Base-by-base conservation (phyloP, 192 early-diverging fungal species). In the Rhizoclosmatium sp. region DNA sequence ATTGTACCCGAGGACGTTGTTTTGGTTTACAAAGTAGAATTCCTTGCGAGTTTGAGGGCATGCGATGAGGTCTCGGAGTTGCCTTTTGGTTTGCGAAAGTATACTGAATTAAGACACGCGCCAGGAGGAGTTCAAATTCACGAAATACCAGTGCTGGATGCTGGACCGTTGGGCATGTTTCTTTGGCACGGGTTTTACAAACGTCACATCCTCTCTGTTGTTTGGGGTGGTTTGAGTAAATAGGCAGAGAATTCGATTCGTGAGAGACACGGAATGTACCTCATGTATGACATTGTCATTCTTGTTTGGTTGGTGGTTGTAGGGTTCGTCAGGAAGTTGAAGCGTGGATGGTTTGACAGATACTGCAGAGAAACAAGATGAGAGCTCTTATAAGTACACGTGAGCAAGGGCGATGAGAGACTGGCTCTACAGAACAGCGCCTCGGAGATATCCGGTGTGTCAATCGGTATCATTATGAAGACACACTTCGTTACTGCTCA, bases 71-170 rank as follows among this genome's bases (percentile, higher is more conserved):
- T 99, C 96, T 44, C 96, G 89, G 58, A 99, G 86, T 83, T 99
- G 97, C 94, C 95, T 95, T 85, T 54, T 71, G 58, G 21, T 31
- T 7, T 19, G 23, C 19, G 21, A 7, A 40, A 40, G 9, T 62
- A 19, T 62, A 7, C 7, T 31, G 7, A 21, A 23, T 40, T 19
- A 62, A 62, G 21, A 21, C 16, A 7, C 9, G 16, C 9, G 21
- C 9, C 21, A 62, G 60, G 7, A 7, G 7, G 60, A 62, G 14
- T 62, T 7, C 7, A 62, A 54, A 12, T 54, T 12, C 42, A 42
- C 7, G 42, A 12, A 82, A 71, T 86, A 91, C 96, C 95, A 97
- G 87, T 98, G 97, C 72, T 96, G 95, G 71, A 96, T 97, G 69
- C 92, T 98, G 1, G 95, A 89, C 73, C 92, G 88, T 75, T 92